Evolutionary conservation across 495 filamentous ascomycete species (phyloP).

Genomic region (Talaromyces wortmannii): DNA sequence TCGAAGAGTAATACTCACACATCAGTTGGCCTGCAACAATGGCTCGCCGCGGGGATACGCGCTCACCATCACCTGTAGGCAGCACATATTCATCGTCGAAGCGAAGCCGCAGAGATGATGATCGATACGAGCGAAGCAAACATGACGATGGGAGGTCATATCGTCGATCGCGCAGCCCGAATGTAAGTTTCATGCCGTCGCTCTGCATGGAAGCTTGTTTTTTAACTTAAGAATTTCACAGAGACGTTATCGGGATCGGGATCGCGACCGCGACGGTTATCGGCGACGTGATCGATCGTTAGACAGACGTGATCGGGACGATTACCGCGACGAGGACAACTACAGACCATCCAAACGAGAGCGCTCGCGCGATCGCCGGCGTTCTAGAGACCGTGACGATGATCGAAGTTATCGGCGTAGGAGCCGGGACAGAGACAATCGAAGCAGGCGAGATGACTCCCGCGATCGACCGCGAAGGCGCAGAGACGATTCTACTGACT

Average conservation of each 20-base stretch:
- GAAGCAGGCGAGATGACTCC: slow-evolving; percentile 73
- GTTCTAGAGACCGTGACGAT: slow-evolving; percentile 51
- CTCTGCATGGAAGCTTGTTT: slow-evolving; percentile 6
- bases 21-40: slow-evolving; percentile 57
- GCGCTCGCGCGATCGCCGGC: slow-evolving; percentile 58
- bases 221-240: slow-evolving; percentile 14
- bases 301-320: slow-evolving; percentile 63
- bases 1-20: slow-evolving; percentile 55
- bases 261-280: slow-evolving; percentile 51
- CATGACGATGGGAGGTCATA: slow-evolving; percentile 55
- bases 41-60: slow-evolving; percentile 87
- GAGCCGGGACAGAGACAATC: slow-evolving; percentile 68
- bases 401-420: slow-evolving; percentile 56
- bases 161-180: slow-evolving; percentile 66
- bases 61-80: slow-evolving; percentile 95
- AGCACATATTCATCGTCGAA: slow-evolving; percentile 72
- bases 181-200: slow-evolving; percentile 44
- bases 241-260: slow-evolving; percentile 55
- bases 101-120: slow-evolving; percentile 68
- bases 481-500: slow-evolving; percentile 73
- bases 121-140: slow-evolving; percentile 58
- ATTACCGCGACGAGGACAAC: slow-evolving; percentile 58
- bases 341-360: slow-evolving; percentile 55
- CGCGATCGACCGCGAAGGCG: slow-evolving; percentile 62
- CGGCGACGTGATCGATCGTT: slow-evolving; percentile 67